Conservation (phyloP, 1,139 yeast species). For the Suhomyces panamericanus region DNA sequence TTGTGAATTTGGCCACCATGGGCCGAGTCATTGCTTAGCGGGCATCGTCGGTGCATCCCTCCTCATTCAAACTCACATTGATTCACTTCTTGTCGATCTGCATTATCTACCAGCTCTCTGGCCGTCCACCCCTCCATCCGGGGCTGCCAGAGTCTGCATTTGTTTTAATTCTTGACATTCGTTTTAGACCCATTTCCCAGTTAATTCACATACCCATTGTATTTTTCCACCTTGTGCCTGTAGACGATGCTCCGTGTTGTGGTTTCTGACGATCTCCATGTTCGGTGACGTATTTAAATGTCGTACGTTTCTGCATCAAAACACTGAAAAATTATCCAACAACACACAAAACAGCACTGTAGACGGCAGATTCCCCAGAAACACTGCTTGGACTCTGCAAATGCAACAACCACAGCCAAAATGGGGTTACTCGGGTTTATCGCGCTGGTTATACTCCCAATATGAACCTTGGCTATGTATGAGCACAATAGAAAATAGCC, state of each 20-base stretch:
- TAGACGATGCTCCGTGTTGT: background rate
- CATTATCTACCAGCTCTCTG: slow-evolving; percentile 1
- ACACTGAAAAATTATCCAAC: no score
- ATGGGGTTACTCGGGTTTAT: no score
- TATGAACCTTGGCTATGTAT: no score
- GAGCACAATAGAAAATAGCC: no score
- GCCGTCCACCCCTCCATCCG: background rate
- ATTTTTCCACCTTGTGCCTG: background rate
- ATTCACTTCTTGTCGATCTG: slow-evolving; percentile 7
- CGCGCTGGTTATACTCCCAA: no score
- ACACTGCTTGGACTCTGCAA: no score
- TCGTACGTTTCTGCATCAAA: no score
- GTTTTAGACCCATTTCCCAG: background rate
- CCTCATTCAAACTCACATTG: slow-evolving; percentile 3
- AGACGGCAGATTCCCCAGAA: no score
- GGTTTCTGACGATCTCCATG: no score
- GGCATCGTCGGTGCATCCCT: background rate
- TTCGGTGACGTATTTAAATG: no score
- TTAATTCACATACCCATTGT: background rate
- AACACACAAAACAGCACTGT: no score
- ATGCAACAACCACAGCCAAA: no score
- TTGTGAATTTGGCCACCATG: slow-evolving; percentile 10
- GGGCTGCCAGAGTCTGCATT: background rate
- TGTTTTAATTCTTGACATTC: slow-evolving; percentile 4
- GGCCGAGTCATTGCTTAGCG: slow-evolving; percentile 13